These are phyloP conservation scores for Yamadazyma sp. DNA, from an alignment of 1,139 yeast genomes.

Conservation along the genomic window DNA sequence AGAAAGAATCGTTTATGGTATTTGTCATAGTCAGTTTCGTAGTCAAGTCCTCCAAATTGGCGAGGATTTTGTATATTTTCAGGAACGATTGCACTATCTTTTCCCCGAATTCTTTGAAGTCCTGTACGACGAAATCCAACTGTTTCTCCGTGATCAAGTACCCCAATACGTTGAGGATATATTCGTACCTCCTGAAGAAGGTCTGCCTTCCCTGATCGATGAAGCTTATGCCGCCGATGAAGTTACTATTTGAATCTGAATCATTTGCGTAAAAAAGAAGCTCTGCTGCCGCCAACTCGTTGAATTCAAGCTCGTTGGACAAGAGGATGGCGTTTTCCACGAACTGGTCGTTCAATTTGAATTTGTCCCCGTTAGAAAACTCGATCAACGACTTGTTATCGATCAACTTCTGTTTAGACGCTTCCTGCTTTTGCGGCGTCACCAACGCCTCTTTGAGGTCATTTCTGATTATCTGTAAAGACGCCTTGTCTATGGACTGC, in stretches of 20 bases:
- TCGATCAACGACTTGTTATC: conserved; percentile 52
- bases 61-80: conserved; percentile 55
- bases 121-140: conserved; percentile 22
- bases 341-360: conserved; percentile 61
- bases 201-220: conserved; percentile 71
- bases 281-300: conserved; percentile 40
- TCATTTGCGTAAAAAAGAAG: conserved; percentile 39
- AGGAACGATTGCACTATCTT: conserved; percentile 55
- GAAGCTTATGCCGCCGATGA: conserved; percentile 49
- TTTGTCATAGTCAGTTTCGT: conserved; percentile 59
- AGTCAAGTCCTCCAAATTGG: conserved; percentile 58
- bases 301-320: conserved; percentile 40
- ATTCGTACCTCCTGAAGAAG: conserved; percentile 68
- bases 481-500: conserved; percentile 26
- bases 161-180: conserved; percentile 68
- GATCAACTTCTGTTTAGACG: conserved; percentile 50
- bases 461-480: conserved; percentile 27
- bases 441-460: conserved; percentile 53
- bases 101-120: conserved; percentile 26
- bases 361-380: conserved; percentile 57
- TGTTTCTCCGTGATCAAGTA: conserved; percentile 45
- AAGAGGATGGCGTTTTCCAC: conserved; percentile 60
- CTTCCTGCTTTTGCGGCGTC: conserved; percentile 53
- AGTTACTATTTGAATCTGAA: conserved; percentile 28
- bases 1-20: conserved; percentile 47